These are phyloP conservation scores for Aspergillus sclerotialis DNA, from an alignment of 2,329 filamentous ascomycete species.

Conservation along the genomic window DNA sequence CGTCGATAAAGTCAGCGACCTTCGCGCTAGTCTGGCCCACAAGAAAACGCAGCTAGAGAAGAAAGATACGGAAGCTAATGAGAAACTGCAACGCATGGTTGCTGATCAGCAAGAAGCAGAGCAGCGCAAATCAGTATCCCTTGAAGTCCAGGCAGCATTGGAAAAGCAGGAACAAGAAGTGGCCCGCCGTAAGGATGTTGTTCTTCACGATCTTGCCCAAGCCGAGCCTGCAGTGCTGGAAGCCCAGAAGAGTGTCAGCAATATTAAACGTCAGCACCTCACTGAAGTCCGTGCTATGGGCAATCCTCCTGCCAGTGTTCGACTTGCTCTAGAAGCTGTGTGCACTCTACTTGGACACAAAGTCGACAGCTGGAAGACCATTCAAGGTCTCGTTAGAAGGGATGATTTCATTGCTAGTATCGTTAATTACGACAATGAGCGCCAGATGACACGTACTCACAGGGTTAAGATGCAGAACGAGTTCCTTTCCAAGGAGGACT, in stretches of 20 bases:
- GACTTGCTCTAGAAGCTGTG: slow-evolving; percentile 89
- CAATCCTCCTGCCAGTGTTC: slow-evolving; percentile 83
- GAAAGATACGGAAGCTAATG: slow-evolving; percentile 92
- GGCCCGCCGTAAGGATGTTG: slow-evolving; percentile 71
- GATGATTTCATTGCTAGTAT: slow-evolving; percentile 99
- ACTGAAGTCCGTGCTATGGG: slow-evolving; percentile 97
- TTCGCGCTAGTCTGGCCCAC: slow-evolving; percentile 81
- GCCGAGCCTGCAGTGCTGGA: slow-evolving; percentile 90
- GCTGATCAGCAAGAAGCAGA: slow-evolving; percentile 93
- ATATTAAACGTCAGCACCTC: slow-evolving; percentile 95
- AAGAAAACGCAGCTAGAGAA: slow-evolving; percentile 90
- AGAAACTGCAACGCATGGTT: slow-evolving; percentile 96
- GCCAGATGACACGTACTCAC: slow-evolving; percentile 78
- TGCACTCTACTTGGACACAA: slow-evolving; percentile 91
- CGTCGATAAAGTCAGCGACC: slow-evolving; percentile 90
- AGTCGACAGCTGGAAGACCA: slow-evolving; percentile 82
- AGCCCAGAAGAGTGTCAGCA: slow-evolving; percentile 92
- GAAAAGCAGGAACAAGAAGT: slow-evolving; percentile 88
- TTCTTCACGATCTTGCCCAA: slow-evolving; percentile 77
- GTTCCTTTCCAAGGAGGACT: slow-evolving; percentile 86
- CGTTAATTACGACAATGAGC: slow-evolving; percentile 92
- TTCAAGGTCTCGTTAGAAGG: slow-evolving; percentile 77
- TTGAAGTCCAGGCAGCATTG: slow-evolving; percentile 80
- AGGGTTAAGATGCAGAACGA: slow-evolving; percentile 87
- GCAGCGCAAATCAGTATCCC: slow-evolving; percentile 75